Evolutionary conservation across 2,329 filamentous ascomycete species (phyloP), one percentile per base, ranked within the genome.

Genomic region (Salinomyces thailandicus): DNA sequence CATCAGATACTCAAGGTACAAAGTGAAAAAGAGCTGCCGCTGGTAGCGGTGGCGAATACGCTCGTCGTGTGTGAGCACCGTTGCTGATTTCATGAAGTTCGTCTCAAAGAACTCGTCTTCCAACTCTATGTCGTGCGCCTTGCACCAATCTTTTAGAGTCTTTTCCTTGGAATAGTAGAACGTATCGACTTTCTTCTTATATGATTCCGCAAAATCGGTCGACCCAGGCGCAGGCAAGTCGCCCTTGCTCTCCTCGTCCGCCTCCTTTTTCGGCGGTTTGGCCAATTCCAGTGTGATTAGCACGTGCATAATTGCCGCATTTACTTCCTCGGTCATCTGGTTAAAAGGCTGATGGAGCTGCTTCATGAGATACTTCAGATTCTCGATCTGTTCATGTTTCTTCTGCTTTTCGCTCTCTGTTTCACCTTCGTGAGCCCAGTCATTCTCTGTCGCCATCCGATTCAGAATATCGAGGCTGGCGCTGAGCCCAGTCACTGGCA

Each of bases 381-480:
- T 49, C 9, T 57, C 51, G 14, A 58, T 37, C 15, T 49, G 44
- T 12, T 40, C 33, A 8, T 43, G 35, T 12, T 38, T 37, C n/a
- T 35, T 32, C n/a, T 46, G 30, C 15, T 37, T 17, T 26, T 51
- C 42, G 4, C 40, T 31, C 13, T 46, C 34, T n/a, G 33, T 45
- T 6, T 34, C 30, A 12, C 56, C 31, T 12, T 35, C 18, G 7
- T 45, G 32, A 14, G 53, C 57, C 64, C 71, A 75, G 18, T 69
- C 64, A 38, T 72, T 61, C 46, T 69, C 55, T 38, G 77, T 72
- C 1, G 77, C 75, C 13, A 77, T 62, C 9, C 79, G 69, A 46
- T 78, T 71, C 44, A 86, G 79, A 2, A 85, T 75, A 53, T 85
- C 80, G 24, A 81, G 73, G 2, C 84, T 70, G 0, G 80, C 80